Percentiles rank a stretch among this genome's conserved stretches.
These are phyloP conservation scores for Monosporozyma solicola DNA, from an alignment of 805 yeast genomes.

Conservation along the genomic window DNA sequence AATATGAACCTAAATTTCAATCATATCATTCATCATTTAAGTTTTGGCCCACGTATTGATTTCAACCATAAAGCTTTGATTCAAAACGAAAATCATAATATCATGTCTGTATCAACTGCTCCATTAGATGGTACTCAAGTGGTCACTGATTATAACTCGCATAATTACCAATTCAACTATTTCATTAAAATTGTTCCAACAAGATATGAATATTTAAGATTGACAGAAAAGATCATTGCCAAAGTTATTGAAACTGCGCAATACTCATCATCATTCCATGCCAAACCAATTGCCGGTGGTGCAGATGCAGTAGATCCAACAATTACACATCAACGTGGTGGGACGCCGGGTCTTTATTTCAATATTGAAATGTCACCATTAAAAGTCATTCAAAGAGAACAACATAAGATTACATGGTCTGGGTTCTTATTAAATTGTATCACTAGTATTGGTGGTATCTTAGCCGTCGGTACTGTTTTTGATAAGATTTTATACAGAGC, in stretches of 20 bases:
- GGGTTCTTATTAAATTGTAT: conserved; percentile 75
- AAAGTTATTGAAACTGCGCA: conserved; percentile 67
- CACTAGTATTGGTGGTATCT: conserved; percentile 89
- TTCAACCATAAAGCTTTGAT: conserved; percentile 6
- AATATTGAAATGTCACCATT: conserved; percentile 87
- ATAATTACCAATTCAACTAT: conserved; percentile 62
- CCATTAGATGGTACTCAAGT: conserved; percentile 56
- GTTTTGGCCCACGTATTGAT: conserved; percentile 52
- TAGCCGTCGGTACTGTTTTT: conserved; percentile 82
- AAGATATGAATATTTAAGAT: conserved; percentile 55
- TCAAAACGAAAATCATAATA: background rate
- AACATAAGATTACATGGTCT: conserved; percentile 59
- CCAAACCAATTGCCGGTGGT: conserved; percentile 80
- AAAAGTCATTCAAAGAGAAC: conserved; percentile 80
- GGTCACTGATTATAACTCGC: conserved; percentile 32
- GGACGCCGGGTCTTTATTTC: conserved; percentile 87
- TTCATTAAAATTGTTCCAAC: conserved; percentile 87
- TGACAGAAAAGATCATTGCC: conserved; percentile 21
- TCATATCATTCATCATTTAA: conserved; percentile 70
- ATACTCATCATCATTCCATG: conserved; percentile 81
- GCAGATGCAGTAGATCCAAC: conserved; percentile 83
- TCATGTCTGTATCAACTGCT: conserved; percentile 31
- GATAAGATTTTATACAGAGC: conserved; percentile 90
- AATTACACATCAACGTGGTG: conserved; percentile 75
- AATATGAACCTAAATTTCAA: conserved; percentile 60